Evolutionary conservation across 371 early-diverging fungal species (phyloP).

Genomic region (Chytridium lagenaria): DNA sequence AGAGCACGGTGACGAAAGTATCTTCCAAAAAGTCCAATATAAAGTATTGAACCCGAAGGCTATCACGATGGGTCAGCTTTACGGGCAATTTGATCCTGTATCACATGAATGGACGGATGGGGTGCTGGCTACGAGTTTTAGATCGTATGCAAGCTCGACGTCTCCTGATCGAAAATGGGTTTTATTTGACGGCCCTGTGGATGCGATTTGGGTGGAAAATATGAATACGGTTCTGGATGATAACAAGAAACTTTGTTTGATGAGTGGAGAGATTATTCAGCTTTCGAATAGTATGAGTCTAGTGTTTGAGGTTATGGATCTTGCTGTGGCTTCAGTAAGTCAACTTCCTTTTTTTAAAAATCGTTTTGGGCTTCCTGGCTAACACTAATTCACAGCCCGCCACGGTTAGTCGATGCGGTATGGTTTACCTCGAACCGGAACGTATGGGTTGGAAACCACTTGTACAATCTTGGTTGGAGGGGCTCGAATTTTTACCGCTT

Average conservation of each 20-base stretch:
- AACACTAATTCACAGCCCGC: conserved; percentile 53
- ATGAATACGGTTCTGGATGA: conserved; percentile 72
- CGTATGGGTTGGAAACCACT: conserved; percentile 63
- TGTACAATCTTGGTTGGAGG: conserved; percentile 57
- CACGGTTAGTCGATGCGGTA: conserved; percentile 67
- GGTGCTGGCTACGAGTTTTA: conserved; percentile 59
- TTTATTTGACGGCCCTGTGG: conserved; percentile 69
- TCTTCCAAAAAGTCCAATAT: conserved; percentile 53
- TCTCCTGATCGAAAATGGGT: conserved; percentile 65
- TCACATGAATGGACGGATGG: conserved; percentile 71
- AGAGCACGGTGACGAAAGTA: conserved; percentile 37
- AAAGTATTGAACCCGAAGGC: conserved; percentile 65
- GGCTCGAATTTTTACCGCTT: conserved; percentile 37
- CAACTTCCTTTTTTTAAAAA: not conserved
- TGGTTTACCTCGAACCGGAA: conserved; percentile 66
- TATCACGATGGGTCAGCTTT: conserved; percentile 63
- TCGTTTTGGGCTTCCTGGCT: not conserved
- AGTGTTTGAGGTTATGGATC: conserved; percentile 65
- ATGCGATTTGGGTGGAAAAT: conserved; percentile 69
- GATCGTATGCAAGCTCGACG: conserved; percentile 53
- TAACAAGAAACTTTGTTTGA: conserved; percentile 66
- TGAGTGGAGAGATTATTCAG: conserved; percentile 70
- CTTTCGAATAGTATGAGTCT: conserved; percentile 64
- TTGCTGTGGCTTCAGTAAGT: conserved; percentile 63
- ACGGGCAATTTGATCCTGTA: conserved; percentile 64